A percentile compares a stretch with the other conserved stretches of the same genome.
Evolutionary conservation across 2,329 filamentous ascomycete species (phyloP).

Genomic region (Pseudovirgaria hyperparasitica): DNA sequence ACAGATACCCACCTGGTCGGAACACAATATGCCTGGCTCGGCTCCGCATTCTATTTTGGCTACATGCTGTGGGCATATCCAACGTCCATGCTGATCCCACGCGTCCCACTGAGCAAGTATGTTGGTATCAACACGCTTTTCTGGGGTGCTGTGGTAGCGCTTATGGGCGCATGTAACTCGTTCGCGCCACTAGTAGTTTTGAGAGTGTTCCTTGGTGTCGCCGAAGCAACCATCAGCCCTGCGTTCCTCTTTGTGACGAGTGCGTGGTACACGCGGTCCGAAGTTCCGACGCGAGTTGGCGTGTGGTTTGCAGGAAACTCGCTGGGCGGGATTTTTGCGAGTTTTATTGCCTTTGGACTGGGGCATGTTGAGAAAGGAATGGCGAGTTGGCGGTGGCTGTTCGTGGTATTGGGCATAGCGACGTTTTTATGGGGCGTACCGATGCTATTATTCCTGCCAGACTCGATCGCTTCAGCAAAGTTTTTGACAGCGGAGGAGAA

Average conservation of each 20-base stretch:
- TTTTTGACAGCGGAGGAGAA: constrained; percentile 12
- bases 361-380: constrained; percentile 8
- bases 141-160: constrained; percentile 37
- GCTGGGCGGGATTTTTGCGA: constrained; percentile 9
- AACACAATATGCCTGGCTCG: constrained; percentile 34
- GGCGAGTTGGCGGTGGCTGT: constrained; percentile 11
- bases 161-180: constrained; percentile 9
- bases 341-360: constrained; percentile 9
- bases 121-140: constrained; percentile 35
- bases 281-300: constrained; percentile 10
- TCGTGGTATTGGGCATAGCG: constrained; percentile 15
- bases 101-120: constrained; percentile 36
- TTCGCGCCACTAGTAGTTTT: constrained; percentile 9
- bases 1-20: constrained; percentile 25
- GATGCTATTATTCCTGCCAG: constrained; percentile 10
- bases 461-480: constrained; percentile 6
- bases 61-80: constrained; percentile 40
- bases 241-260: constrained; percentile 15
- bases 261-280: constrained; percentile 13
- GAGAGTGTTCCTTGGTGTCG: constrained; percentile 10
- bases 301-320: constrained; percentile 6
- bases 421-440: constrained; percentile 13
- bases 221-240: constrained; percentile 11
- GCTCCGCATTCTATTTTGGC: constrained; percentile 36
- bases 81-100: constrained; percentile 35